phyloP scores from a whole-genome alignment of 208 protist genomes.

The Trypanosoma congolense region DNA sequence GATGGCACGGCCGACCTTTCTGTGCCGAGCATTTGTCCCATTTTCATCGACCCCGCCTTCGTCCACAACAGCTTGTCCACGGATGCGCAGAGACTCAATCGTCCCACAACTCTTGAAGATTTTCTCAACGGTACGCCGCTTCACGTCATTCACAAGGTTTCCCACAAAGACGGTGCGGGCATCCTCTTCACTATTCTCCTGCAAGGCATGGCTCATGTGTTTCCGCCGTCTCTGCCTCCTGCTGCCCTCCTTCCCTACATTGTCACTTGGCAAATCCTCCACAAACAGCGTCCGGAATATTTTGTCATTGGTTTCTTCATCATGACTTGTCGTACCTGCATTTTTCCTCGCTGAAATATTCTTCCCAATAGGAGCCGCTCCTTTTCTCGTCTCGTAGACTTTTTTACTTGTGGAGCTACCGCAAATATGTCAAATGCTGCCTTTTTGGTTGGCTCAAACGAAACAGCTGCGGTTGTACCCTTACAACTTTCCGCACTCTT shows the following conservation, averaged over 20 bases:
- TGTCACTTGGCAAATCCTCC: conserved; percentile 26
- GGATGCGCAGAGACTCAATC: conserved; percentile 73
- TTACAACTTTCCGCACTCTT: too few species aligned
- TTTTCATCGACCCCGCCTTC: conserved; percentile 1
- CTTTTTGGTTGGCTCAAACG: conserved; percentile 64
- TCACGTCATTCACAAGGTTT: conserved; percentile 83
- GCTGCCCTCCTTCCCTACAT: conserved; percentile 26
- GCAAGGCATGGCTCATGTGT: conserved; percentile 70
- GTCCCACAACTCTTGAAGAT: conserved; percentile 77
- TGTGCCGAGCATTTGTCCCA: conserved; percentile 22
- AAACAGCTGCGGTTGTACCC: too few species aligned
- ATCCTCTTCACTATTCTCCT: conserved; percentile 81
- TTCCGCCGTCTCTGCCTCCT: conserved; percentile 26
- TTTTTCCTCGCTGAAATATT: conserved; percentile 20
- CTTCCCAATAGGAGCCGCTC: conserved; percentile 35
- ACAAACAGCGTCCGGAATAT: conserved; percentile 53
- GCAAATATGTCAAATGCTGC: conserved; percentile 78
- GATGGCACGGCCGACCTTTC: conserved; percentile 67
- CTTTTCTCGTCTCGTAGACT: conserved; percentile 75
- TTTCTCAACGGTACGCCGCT: conserved; percentile 59
- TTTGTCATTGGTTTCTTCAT: background rate
- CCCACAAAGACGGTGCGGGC: conserved; percentile 87
- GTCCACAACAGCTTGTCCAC: conserved; percentile 66
- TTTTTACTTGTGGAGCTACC: conserved; percentile 76
- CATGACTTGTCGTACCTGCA: background rate